Conservation (phyloP, 1,284 basidiomycete species). For the Ceratobasidium sp. region DNA sequence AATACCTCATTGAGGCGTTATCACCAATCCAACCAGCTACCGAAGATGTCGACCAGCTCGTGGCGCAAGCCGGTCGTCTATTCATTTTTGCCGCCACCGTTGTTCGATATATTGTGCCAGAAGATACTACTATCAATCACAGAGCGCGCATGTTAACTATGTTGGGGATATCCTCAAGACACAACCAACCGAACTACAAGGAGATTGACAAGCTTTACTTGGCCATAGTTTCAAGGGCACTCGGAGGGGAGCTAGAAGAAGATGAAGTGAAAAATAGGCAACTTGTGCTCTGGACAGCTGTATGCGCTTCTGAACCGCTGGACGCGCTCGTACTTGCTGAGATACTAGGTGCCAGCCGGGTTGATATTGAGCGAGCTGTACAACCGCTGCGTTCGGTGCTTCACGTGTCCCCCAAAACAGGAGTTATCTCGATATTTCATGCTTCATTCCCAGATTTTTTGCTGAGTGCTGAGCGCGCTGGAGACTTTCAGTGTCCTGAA, state of each 20-base stretch:
- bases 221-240: not conserved
- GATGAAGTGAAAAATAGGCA: not conserved
- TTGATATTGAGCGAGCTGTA: not conserved
- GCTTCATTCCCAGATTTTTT: slow-evolving; percentile 9
- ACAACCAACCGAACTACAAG: not conserved
- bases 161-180: not conserved
- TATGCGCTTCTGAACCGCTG: not conserved
- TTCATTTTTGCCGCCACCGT: slow-evolving; percentile 29
- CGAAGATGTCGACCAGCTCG: slow-evolving; percentile 11
- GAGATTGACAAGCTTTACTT: not conserved
- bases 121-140: not conserved
- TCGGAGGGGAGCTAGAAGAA: not conserved
- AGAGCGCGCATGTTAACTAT: not conserved
- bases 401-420: not conserved
- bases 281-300: not conserved
- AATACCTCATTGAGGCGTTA: slow-evolving; percentile 23
- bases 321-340: not conserved
- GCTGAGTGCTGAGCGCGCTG: not conserved
- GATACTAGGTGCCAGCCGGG: not conserved
- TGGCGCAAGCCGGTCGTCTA: slow-evolving; percentile 5
- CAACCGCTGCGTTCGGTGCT: slow-evolving; percentile 2
- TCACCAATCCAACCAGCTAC: not conserved
- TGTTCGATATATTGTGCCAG: slow-evolving; percentile 3
- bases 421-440: not conserved
- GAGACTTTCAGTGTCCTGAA: not conserved